These are phyloP conservation scores for Termitomyces sp. DNA, from an alignment of 1,284 basidiomycete genomes.

Conservation along the genomic window DNA sequence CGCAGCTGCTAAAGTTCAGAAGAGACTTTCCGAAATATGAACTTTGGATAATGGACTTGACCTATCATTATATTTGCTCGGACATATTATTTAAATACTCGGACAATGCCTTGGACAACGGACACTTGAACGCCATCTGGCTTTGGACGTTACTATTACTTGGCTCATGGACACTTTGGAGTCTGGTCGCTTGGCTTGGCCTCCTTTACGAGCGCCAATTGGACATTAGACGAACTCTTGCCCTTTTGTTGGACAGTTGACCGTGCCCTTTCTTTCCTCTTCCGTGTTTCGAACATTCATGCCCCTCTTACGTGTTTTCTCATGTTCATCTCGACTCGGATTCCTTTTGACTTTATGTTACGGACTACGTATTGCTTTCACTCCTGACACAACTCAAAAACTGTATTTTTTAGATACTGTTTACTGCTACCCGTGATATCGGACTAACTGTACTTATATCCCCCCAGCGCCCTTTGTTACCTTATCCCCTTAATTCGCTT, in stretches of 20 bases:
- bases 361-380: conserved; percentile 4
- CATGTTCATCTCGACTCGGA: conserved; percentile 7
- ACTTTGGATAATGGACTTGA: conserved; percentile 2
- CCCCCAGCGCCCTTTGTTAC: background rate
- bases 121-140: conserved; percentile 13
- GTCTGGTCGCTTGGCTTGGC: conserved; percentile 17
- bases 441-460: conserved; percentile 14
- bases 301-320: conserved; percentile 8
- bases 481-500: conserved; percentile 8
- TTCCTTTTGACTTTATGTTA: background rate
- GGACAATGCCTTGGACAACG: conserved; percentile 11
- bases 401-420: conserved; percentile 19
- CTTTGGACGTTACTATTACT: conserved; percentile 12
- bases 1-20: conserved; percentile 30
- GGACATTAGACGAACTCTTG: conserved; percentile 20
- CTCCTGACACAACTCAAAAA: conserved; percentile 5
- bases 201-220: conserved; percentile 9
- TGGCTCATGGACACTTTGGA: conserved; percentile 20
- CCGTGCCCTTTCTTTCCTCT: background rate
- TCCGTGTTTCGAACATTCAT: background rate
- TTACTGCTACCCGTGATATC: conserved; percentile 8
- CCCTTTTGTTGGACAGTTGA: conserved; percentile 15
- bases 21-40: conserved; percentile 37
- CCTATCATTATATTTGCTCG: background rate
- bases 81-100: conserved; percentile 11